Conservation (phyloP, 495 filamentous ascomycete genomes). For the Immersiella caudata region DNA sequence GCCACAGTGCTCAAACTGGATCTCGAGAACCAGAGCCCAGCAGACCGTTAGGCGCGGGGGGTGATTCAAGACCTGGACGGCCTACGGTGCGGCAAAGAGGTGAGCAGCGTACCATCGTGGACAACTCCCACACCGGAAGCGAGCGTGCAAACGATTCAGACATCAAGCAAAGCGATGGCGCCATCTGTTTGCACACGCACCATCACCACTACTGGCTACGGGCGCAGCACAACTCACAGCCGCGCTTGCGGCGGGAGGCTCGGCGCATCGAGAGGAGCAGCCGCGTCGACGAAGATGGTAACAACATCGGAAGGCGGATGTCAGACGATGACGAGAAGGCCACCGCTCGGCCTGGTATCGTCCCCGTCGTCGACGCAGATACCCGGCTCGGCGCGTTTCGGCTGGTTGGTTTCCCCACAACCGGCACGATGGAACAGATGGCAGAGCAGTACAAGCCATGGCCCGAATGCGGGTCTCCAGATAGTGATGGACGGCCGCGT, state of each 20-base stretch:
- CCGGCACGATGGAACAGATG: constrained; percentile 38
- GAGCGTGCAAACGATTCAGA: background rate
- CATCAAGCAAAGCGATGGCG: constrained; percentile 6
- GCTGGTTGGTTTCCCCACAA: constrained; percentile 38
- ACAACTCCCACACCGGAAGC: background rate
- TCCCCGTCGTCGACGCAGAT: constrained; percentile 17
- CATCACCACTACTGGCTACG: constrained; percentile 61
- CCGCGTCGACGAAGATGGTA: constrained; percentile 2
- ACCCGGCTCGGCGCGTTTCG: constrained; percentile 28
- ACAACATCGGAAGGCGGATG: background rate
- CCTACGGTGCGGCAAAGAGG: constrained; percentile 21
- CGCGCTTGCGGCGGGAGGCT: constrained; percentile 25
- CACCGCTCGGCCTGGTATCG: constrained; percentile 21
- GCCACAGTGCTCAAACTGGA: constrained; percentile 15
- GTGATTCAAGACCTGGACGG: constrained; percentile 27
- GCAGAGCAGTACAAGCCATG: constrained; percentile 26
- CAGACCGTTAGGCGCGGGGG: constrained; percentile 26
- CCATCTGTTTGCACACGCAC: constrained; percentile 55
- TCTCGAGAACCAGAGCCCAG: constrained; percentile 24
- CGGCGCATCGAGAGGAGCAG: constrained; percentile 14
- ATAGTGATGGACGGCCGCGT: constrained; percentile 16
- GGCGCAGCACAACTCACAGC: constrained; percentile 24
- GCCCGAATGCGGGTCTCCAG: constrained; percentile 8
- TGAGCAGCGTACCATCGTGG: constrained; percentile 6
- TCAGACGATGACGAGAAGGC: constrained; percentile 6